Evolutionary conservation across 306 rosid species (phyloP).

Genomic region (Ormosia semicastrata): DNA sequence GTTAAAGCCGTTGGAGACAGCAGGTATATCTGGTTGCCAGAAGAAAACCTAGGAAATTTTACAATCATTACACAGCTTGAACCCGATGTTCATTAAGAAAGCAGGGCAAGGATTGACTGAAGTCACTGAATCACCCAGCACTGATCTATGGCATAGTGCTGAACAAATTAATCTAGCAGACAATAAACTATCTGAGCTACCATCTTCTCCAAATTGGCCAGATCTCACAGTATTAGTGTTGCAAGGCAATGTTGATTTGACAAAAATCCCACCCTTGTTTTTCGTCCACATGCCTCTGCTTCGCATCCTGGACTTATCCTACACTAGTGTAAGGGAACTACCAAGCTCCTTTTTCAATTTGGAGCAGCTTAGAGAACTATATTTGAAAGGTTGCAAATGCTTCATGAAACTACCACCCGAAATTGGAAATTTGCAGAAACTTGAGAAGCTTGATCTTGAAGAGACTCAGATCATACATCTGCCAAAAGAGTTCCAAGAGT

Average conservation of each 20-base stretch:
- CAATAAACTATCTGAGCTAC: constrained; percentile 17
- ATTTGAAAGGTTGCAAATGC: not conserved
- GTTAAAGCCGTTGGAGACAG: not conserved
- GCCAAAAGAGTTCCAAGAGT: not conserved
- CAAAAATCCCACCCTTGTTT: not conserved
- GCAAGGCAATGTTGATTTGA: constrained; percentile 15
- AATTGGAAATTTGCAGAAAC: not conserved
- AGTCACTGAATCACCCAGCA: not conserved
- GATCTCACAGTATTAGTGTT: too few species aligned
- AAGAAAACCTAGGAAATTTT: too few species aligned
- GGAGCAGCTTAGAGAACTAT: not conserved
- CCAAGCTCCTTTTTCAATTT: not conserved
- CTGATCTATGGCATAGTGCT: not conserved
- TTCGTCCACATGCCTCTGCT: constrained; percentile 20
- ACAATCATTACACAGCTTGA: not conserved
- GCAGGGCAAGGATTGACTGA: not conserved
- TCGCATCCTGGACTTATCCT: constrained; percentile 17
- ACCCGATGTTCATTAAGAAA: not conserved
- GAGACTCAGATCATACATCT: constrained; percentile 13
- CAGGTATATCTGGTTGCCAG: not conserved
- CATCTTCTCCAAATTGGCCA: too few species aligned
- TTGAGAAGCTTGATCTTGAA: constrained; percentile 25
- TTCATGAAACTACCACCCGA: not conserved
- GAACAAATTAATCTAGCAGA: not conserved
- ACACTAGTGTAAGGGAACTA: constrained; percentile 12